A percentile compares a stretch with the other conserved stretches of the same genome.
phyloP scores from a whole-genome alignment of 768 basidiomycete species.

The Termitomyces bulborhizus region DNA sequence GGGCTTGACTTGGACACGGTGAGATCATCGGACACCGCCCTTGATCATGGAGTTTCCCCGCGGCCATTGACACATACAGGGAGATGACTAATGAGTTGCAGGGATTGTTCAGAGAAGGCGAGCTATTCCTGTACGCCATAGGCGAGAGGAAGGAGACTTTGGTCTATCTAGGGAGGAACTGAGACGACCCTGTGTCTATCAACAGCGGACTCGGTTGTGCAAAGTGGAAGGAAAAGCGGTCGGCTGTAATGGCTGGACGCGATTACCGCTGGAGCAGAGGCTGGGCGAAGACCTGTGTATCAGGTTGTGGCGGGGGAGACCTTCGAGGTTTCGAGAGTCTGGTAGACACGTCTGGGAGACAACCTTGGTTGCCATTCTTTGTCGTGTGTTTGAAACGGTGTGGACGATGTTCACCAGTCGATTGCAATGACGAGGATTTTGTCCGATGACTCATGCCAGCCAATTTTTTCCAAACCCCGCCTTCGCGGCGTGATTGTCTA shows the following conservation, averaged over 20 bases:
- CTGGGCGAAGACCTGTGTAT: constrained; percentile 26
- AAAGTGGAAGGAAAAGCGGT: constrained; percentile 18
- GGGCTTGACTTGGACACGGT: constrained; percentile 15
- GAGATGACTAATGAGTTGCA: constrained; percentile 17
- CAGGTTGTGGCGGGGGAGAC: constrained; percentile 34
- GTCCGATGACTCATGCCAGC: constrained; percentile 18
- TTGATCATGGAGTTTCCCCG: constrained; percentile 12
- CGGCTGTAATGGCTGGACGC: constrained; percentile 27
- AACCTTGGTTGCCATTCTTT: constrained; percentile 10
- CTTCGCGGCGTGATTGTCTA: constrained; percentile 15
- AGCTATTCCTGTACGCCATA: constrained; percentile 22
- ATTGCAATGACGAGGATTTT: constrained; percentile 11
- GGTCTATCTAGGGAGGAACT: constrained; percentile 1
- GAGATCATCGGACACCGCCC: constrained; percentile 14
- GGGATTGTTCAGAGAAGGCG: constrained; percentile 20
- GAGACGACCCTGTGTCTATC: constrained; percentile 4
- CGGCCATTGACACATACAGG: constrained; percentile 27
- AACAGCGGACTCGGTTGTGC: constrained; percentile 6
- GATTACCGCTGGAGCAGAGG: constrained; percentile 28
- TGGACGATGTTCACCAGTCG: constrained; percentile 6
- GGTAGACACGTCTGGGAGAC: constrained; percentile 9
- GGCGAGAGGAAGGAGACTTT: constrained; percentile 16
- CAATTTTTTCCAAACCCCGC: constrained; percentile 18
- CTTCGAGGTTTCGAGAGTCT: constrained; percentile 34
- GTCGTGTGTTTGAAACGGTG: constrained; percentile 5